Base-by-base conservation (phyloP, 1,284 basidiomycete species). In the Papiliotrema terrestris region DNA sequence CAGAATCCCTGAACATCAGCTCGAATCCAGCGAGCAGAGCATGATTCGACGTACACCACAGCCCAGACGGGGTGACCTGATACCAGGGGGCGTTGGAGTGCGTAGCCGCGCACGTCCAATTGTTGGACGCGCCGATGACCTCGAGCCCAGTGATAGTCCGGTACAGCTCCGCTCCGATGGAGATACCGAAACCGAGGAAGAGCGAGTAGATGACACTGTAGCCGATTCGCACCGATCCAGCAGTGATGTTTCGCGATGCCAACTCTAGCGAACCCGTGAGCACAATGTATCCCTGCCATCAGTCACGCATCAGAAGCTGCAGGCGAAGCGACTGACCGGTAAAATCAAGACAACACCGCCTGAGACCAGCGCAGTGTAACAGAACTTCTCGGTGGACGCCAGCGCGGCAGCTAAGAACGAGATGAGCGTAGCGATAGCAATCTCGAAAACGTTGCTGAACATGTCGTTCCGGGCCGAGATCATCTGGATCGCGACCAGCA, bases 291-390 rank as follows among this genome's bases (percentile, higher is more conserved):
- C 86, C 89, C 67, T 69, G 45, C 6, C 19, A 36, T 29, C 29
- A 32, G 32, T 49, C 45, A 48, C n/a, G n/a, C n/a, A n/a, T n/a
- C n/a, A n/a, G n/a, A n/a, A n/a, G n/a, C n/a, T n/a, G n/a, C n/a
- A n/a, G n/a, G n/a, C n/a, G n/a, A n/a, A n/a, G n/a, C n/a, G 19
- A 78, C 83, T 66, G 70, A 86, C 85, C 14, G 89, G 92, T 4
- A 95, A 80, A 64, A 95, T 95, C 50, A 93, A 81, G 3, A 94
- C 91, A 56, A 94, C 86, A 3, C 89, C 87, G 17, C 84, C 83
- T 3, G 89, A 90, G 0, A 89, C 88, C 54, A 95, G 80, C 1
- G 91, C 87, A 2, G 90, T 86, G 69, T 91, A 95, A 77, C 92
- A 95, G 59, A 94, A 87, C 51, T 82, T 78, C 22, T 80, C 74